Percentiles rank a stretch among this genome's conserved stretches.
Evolutionary conservation across 225 moss, liverwort and hornwort species (phyloP).

Genomic region (Ulota crispa): DNA sequence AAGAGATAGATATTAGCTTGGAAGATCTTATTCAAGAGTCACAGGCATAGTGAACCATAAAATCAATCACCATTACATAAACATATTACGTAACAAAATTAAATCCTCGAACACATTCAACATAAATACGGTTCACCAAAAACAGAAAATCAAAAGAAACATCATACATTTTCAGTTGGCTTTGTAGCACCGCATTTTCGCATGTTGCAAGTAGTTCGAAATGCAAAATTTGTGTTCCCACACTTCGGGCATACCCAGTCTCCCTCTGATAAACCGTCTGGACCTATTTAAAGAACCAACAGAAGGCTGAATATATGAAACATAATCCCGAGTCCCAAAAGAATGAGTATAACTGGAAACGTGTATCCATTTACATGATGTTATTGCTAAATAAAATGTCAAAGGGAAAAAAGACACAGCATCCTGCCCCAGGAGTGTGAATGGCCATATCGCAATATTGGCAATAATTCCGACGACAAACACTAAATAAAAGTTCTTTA

Average conservation of each 20-base stretch:
- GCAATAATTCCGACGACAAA: not conserved
- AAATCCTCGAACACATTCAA: not conserved
- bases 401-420: not conserved
- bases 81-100: not conserved
- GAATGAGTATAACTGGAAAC: not conserved
- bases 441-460: not conserved
- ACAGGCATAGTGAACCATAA: not conserved
- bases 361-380: not conserved
- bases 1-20: not conserved
- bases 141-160: not conserved
- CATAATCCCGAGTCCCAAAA: not conserved
- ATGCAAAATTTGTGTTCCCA: slow-evolving; percentile 99
- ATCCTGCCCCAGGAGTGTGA: not conserved
- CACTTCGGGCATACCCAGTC: slow-evolving; percentile 99
- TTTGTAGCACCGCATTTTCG: slow-evolving; percentile 98
- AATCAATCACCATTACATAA: not conserved
- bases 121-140: not conserved
- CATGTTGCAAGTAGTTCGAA: slow-evolving; percentile 99
- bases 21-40: not conserved
- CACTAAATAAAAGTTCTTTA: not conserved
- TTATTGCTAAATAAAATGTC: not conserved
- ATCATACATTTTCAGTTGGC: slow-evolving; percentile 82
- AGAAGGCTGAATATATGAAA: not conserved
- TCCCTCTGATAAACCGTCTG: slow-evolving; percentile 97
- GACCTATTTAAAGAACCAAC: slow-evolving; percentile 50